A percentile compares a stretch with the other conserved stretches of the same genome.
These are phyloP conservation scores for Canariomyces notabilis DNA, from an alignment of 2,329 filamentous ascomycete species.

Conservation along the genomic window DNA sequence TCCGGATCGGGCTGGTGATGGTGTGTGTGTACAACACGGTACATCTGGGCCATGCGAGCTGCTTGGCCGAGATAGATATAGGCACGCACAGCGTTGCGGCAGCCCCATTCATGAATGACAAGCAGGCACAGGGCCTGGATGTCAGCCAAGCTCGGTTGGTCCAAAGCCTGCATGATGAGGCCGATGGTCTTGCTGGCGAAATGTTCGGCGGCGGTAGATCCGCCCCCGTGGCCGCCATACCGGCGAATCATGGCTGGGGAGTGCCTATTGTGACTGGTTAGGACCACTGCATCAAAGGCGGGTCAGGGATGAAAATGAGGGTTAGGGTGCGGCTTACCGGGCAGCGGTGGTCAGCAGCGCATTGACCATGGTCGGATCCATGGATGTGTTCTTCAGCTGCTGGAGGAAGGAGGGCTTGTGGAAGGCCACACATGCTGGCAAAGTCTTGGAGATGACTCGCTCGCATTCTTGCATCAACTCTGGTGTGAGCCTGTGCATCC, in stretches of 20 bases:
- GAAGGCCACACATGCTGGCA: slow-evolving; percentile 58
- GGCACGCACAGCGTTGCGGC: slow-evolving; percentile 55
- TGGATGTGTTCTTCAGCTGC: slow-evolving; percentile 52
- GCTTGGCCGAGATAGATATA: slow-evolving; percentile 60
- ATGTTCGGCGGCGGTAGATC: slow-evolving; percentile 52
- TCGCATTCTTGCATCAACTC: slow-evolving; percentile 56
- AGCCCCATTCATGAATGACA: slow-evolving; percentile 60
- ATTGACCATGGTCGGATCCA: slow-evolving; percentile 54
- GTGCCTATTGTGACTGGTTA: slow-evolving; percentile 38
- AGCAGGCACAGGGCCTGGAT: slow-evolving; percentile 58
- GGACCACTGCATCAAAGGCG: slow-evolving; percentile 8
- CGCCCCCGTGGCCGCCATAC: slow-evolving; percentile 48
- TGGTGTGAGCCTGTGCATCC: slow-evolving; percentile 43
- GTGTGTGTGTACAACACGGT: slow-evolving; percentile 53
- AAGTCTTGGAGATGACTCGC: slow-evolving; percentile 55
- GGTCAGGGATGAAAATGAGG: slow-evolving; percentile 13
- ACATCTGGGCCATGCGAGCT: slow-evolving; percentile 62
- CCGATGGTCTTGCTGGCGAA: slow-evolving; percentile 55
- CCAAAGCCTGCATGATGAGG: slow-evolving; percentile 53
- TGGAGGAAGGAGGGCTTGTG: slow-evolving; percentile 59
- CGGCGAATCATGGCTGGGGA: slow-evolving; percentile 53
- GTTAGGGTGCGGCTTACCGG: slow-evolving; percentile 41
- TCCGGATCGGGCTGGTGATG: slow-evolving; percentile 48
- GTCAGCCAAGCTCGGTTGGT: slow-evolving; percentile 55
- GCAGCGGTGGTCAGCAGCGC: slow-evolving; percentile 54